Percentiles rank a stretch among this genome's conserved stretches.
These are phyloP conservation scores for Cryptococcus sp. DNA, from an alignment of 1,284 basidiomycete genomes.

Conservation along the genomic window DNA sequence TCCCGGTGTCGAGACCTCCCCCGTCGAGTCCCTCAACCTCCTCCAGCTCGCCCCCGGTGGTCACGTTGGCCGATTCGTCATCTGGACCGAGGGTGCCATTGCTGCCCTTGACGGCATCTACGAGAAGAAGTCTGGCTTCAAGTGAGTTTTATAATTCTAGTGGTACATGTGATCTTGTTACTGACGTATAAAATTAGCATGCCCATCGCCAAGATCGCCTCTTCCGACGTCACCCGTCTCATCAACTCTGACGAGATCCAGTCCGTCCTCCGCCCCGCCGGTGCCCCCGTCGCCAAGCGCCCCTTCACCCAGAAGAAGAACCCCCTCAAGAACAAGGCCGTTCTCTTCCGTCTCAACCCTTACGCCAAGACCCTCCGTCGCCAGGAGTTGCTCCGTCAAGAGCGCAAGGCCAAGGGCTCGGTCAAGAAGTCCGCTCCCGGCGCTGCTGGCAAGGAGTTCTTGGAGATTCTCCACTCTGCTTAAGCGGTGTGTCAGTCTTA, in stretches of 20 bases:
- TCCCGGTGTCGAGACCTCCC: slow-evolving; percentile 96
- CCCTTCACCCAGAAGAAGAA: slow-evolving; percentile 99
- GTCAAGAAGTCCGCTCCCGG: slow-evolving; percentile 53
- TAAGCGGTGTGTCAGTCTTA: slow-evolving; percentile 57
- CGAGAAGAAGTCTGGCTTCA: slow-evolving; percentile 93
- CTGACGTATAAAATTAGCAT: slow-evolving; percentile 59
- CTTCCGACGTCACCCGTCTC: slow-evolving; percentile 94
- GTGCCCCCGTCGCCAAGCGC: slow-evolving; percentile 58
- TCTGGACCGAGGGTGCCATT: slow-evolving; percentile 98
- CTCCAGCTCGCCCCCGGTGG: slow-evolving; percentile 99
- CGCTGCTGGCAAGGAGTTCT: slow-evolving; percentile 81
- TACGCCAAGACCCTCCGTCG: slow-evolving; percentile 93
- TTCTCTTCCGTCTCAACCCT: slow-evolving; percentile 98
- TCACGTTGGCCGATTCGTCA: slow-evolving; percentile 97
- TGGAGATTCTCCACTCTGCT: slow-evolving; percentile 80
- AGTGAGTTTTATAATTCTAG: slow-evolving; percentile 57
- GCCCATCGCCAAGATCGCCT: slow-evolving; percentile 92
- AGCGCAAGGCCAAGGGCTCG: slow-evolving; percentile 51
- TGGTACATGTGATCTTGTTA: slow-evolving; percentile 1
- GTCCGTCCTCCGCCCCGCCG: slow-evolving; percentile 81
- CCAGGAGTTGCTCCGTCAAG: slow-evolving; percentile 66
- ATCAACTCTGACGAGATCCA: slow-evolving; percentile 99
- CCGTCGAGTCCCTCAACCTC: slow-evolving; percentile 92
- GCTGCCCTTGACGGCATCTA: slow-evolving; percentile 90
- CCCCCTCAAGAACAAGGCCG: slow-evolving; percentile 91